Evolutionary conservation across 768 basidiomycete species (phyloP).

Genomic region (Lactarius vividus): DNA sequence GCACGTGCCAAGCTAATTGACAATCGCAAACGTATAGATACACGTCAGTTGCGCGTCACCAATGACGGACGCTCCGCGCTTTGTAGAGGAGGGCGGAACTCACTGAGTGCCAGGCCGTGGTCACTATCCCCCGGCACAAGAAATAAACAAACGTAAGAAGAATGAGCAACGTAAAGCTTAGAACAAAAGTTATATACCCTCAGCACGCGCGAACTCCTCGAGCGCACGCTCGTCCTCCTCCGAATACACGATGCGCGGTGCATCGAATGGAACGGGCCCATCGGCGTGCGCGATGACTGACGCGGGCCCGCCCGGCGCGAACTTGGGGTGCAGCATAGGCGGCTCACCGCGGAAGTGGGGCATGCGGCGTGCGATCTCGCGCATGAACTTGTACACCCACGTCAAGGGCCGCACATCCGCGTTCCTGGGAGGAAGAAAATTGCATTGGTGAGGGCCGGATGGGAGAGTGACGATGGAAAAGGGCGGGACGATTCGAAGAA

Average conservation of each 20-base stretch:
- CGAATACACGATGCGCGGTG: slow-evolving; percentile 35
- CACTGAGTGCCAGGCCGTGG: slow-evolving; percentile 38
- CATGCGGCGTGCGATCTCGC: slow-evolving; percentile 60
- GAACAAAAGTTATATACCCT: neutral
- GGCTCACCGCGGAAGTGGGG: slow-evolving; percentile 38
- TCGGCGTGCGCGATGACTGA: slow-evolving; percentile 2
- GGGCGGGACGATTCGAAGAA: slow-evolving; percentile 34
- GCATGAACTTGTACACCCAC: slow-evolving; percentile 53
- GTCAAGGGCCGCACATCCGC: slow-evolving; percentile 42
- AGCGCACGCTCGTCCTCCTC: slow-evolving; percentile 36
- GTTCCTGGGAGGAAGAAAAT: slow-evolving; percentile 25
- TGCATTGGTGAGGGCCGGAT: neutral
- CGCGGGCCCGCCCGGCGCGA: slow-evolving; percentile 34
- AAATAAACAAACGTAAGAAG: neutral
- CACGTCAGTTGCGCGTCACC: neutral
- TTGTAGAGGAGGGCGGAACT: neutral
- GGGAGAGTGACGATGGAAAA: neutral
- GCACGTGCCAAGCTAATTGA: slow-evolving; percentile 51
- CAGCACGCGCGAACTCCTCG: slow-evolving; percentile 30
- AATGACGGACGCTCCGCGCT: neutral
- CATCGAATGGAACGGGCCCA: slow-evolving; percentile 30
- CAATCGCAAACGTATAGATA: neutral
- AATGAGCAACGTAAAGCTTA: neutral
- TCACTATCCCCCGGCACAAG: slow-evolving; percentile 24
- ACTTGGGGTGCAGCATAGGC: slow-evolving; percentile 32